These are phyloP conservation scores for Linum tenue DNA, from an alignment of 345 rosid genomes.

Conservation along the genomic window DNA sequence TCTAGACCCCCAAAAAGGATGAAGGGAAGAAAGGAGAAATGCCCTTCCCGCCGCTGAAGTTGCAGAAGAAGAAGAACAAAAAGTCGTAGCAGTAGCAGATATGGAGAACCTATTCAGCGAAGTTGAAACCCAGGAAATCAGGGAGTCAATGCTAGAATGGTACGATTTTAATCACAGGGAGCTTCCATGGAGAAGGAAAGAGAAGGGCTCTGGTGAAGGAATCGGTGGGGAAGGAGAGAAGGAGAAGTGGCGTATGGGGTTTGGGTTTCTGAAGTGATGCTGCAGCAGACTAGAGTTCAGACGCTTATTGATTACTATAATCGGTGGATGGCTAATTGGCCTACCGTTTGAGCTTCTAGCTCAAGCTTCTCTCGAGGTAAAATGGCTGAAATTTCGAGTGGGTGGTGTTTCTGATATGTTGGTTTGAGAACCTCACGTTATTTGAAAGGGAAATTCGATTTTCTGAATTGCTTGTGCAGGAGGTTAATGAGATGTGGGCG, in stretches of 20 bases:
- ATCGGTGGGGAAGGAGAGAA: slow-evolving; percentile 17
- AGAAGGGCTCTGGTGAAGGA: slow-evolving; percentile 2
- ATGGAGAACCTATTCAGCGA: slow-evolving; percentile 67
- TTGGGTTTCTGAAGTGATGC: slow-evolving; percentile 96
- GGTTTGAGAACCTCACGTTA: no score
- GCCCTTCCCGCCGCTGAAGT: background rate
- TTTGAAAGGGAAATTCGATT: no score
- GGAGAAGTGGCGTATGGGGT: slow-evolving; percentile 66
- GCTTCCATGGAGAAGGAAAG: slow-evolving; percentile 67
- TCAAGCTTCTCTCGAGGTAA: slow-evolving; percentile 74
- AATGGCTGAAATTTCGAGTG: background rate
- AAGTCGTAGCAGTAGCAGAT: slow-evolving; percentile 24
- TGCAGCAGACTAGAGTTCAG: slow-evolving; percentile 94
- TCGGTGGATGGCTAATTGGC: slow-evolving; percentile 92
- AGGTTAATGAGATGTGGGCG: slow-evolving; percentile 97
- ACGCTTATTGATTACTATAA: slow-evolving; percentile 75
- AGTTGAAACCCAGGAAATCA: slow-evolving; percentile 38
- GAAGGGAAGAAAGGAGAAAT: slow-evolving; percentile 1
- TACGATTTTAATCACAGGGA: slow-evolving; percentile 58
- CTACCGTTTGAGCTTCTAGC: slow-evolving; percentile 67
- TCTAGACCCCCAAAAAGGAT: background rate
- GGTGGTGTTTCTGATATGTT: no score
- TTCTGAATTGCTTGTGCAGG: slow-evolving; percentile 33
- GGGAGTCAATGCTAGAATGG: slow-evolving; percentile 54
- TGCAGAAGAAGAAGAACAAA: slow-evolving; percentile 7